Conservation (phyloP, 1,284 basidiomycete genomes). For the Apiotrichum akiyoshidainum region DNA sequence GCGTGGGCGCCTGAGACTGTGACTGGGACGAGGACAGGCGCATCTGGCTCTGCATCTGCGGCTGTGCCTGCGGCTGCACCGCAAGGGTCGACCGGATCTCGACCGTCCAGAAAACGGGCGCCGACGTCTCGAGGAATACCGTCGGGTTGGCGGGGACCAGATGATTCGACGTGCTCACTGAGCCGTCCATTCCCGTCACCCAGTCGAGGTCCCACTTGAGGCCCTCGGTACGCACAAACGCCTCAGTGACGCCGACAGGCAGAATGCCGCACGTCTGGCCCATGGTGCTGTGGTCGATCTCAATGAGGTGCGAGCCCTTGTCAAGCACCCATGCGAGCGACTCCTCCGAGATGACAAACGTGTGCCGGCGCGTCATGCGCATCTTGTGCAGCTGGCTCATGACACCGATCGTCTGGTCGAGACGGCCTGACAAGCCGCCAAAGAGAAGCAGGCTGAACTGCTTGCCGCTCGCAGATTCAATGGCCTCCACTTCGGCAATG, state of each 20-base stretch:
- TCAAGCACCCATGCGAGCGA: slow-evolving; percentile 86
- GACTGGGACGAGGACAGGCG: too few relatives aligned
- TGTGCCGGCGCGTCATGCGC: slow-evolving; percentile 60
- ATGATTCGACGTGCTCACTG: slow-evolving; percentile 90
- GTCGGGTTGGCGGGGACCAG: slow-evolving; percentile 60
- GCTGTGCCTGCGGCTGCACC: too few relatives aligned
- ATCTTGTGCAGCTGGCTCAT: slow-evolving; percentile 81
- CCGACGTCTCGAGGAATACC: slow-evolving; percentile 65
- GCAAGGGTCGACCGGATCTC: slow-evolving; percentile 53
- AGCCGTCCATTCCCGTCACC: slow-evolving; percentile 71
- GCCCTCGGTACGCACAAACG: slow-evolving; percentile 74
- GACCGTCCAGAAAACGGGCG: slow-evolving; percentile 84
- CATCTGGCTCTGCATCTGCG: too few relatives aligned
- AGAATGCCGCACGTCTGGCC: slow-evolving; percentile 90
- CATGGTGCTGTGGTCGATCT: slow-evolving; percentile 67
- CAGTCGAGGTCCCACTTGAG: slow-evolving; percentile 81
- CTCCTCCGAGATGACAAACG: slow-evolving; percentile 79
- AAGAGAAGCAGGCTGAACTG: slow-evolving; percentile 72
- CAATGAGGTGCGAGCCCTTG: slow-evolving; percentile 73
- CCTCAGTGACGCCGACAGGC: slow-evolving; percentile 75
- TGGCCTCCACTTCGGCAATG: slow-evolving; percentile 59
- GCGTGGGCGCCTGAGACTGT: too few relatives aligned
- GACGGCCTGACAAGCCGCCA: slow-evolving; percentile 82
- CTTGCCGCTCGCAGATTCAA: slow-evolving; percentile 55
- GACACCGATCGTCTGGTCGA: slow-evolving; percentile 92